Evolutionary conservation across 345 rosid species (phyloP), one percentile per base, ranked within the genome.

Genomic region (Syzygium oleosum): DNA sequence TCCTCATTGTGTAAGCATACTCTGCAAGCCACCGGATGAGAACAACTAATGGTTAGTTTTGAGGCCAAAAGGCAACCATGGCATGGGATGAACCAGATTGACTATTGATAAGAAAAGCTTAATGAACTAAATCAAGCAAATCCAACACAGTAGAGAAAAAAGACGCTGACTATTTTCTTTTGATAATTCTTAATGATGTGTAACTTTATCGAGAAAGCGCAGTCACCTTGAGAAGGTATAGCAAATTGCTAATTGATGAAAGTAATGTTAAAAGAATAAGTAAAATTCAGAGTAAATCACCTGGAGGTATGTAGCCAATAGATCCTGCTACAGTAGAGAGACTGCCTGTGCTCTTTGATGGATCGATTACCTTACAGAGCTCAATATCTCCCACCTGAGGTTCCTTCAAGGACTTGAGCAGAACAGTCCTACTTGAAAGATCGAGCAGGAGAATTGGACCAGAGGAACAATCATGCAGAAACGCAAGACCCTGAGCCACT

Each of bases 1-100:
- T 94, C 90, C 97, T 96, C 99, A 97, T 97, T 19, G 95, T 95
- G 90, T 97, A 96, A 86, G 99, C 98, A 92, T 97, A 97, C 93
- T 97, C 99, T 97, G 95, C 87, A 83, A 80, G 63, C 59, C 87
- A 54, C 87, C 85, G 38, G 52, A 25, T 21, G 55, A 49, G 16
- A 80, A 41, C 52, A 84, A 51, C 22, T 4, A 38, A 43, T 80
- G 88, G 84, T 53, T 23, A 52, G 53, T 41, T 27, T 38, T 5
- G 49, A 73, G 49, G 49, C 83, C 83, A 73, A 73, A 73, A 73
- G 83, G 49, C 49, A 38, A 1, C 83, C 49, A 38, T 73, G 83
- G 83, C 83, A 34, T 0, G 2, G 83, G 49, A 73, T 73, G 27
- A 38, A 73, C 25, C 27, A 73, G 83, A 73, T 73, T 19, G 25